These are phyloP conservation scores for Paraconiothyrium brasiliense DNA, from an alignment of 2,329 filamentous ascomycete species.

Conservation along the genomic window DNA sequence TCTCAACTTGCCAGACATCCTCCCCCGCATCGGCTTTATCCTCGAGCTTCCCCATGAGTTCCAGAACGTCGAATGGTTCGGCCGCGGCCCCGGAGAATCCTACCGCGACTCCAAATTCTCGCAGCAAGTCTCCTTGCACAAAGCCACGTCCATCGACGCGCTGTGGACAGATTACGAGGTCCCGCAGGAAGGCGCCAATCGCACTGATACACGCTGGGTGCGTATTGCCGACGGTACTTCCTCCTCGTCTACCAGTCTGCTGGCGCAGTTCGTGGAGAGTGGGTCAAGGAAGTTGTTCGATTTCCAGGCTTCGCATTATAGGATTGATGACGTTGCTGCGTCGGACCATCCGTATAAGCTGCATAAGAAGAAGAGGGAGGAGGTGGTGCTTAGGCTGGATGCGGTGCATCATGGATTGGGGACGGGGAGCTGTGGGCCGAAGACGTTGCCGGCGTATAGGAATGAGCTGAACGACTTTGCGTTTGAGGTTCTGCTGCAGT, in stretches of 20 bases:
- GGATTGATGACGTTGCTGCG: conserved; percentile 61
- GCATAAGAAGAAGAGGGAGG: conserved; percentile 60
- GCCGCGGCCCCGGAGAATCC: conserved; percentile 70
- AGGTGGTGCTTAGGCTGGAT: conserved; percentile 68
- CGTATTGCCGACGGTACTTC: conserved; percentile 26
- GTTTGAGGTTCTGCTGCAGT: conserved; percentile 43
- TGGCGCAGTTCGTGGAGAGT: conserved; percentile 42
- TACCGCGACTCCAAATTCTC: conserved; percentile 73
- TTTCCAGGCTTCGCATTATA: conserved; percentile 67
- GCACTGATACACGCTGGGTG: conserved; percentile 68
- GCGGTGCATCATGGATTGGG: conserved; percentile 71
- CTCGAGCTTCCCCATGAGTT: conserved; percentile 61
- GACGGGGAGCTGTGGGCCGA: conserved; percentile 69
- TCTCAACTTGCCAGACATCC: conserved; percentile 62
- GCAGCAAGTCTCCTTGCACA: conserved; percentile 62
- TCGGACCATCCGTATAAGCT: conserved; percentile 73
- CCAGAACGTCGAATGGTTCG: conserved; percentile 66
- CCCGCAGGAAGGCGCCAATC: conserved; percentile 74
- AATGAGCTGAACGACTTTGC: conserved; percentile 50
- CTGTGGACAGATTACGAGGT: conserved; percentile 70
- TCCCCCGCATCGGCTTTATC: conserved; percentile 71
- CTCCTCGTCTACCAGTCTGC: conserved; percentile 24
- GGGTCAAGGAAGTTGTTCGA: conserved; percentile 35
- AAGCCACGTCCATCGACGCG: conserved; percentile 54
- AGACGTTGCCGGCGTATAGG: conserved; percentile 54